Evolutionary conservation across 495 filamentous ascomycete genomes (phyloP), one percentile per base, ranked within the genome.

Genomic region (Aspergillus diversus): DNA sequence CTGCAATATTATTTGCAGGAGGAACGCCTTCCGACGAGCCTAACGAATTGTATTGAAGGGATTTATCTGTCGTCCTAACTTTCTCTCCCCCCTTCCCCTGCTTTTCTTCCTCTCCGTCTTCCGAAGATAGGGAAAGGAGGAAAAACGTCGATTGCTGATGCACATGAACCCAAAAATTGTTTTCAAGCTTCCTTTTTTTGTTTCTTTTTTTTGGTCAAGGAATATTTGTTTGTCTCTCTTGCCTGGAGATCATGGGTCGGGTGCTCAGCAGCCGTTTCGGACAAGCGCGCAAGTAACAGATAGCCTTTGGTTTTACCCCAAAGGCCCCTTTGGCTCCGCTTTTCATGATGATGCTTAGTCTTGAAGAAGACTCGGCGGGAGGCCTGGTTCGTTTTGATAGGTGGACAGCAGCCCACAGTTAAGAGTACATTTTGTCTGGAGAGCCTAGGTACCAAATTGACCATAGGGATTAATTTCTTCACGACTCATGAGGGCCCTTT

Each of bases 1-100:
- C 15, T n/a, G 31, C n/a, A 52, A 13, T 34, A 55, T 27, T 50
- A 17, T 50, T 17, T 50, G 47, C 47, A 50, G 47, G 47, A 27
- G n/a, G 47, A 50, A 43, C 39, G 39, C 39, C 39, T 43, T 43
- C 39, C 39, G 39, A n/a, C 4, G 39, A 43, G 39, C 39, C 39
- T 43, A 43, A 43, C 39, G 7, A 43, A 43, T 8, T 17, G 27
- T 21, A 17, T 50, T 50, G 11, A n/a, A 31, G 39, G 4, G 39
- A n/a, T 43, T 43, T 43, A 43, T 43, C 39, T 5, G n/a, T 27
- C 21, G 21, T 1, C 1, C 21, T 27, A 27, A 27, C 21, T 2
- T 27, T 27, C 21, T 27, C 21, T 27, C 21, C 21, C 21, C 21
- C 21, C 21, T 27, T 27, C 21, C 21, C 21, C 21, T 27, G 21